These are phyloP conservation scores for Geopyxis carbonaria DNA, from an alignment of 495 filamentous ascomycete genomes.

Conservation along the genomic window DNA sequence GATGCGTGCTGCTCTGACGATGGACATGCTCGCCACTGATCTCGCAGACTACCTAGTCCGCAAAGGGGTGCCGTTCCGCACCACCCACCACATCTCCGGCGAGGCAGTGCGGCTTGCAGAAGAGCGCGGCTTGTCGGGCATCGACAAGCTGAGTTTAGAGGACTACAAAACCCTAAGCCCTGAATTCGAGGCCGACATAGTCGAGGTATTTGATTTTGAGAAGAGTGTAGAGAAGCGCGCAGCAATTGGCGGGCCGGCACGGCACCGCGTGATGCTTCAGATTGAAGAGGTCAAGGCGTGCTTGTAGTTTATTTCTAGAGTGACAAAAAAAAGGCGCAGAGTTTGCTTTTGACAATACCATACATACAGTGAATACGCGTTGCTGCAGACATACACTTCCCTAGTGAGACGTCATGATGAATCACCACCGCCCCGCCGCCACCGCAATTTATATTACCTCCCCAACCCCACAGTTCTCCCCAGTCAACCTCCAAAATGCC, in stretches of 20 bases:
- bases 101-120: slow-evolving; percentile 62
- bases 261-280: slow-evolving; percentile 58
- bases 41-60: slow-evolving; percentile 82
- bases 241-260: slow-evolving; percentile 69
- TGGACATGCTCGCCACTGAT: slow-evolving; percentile 70
- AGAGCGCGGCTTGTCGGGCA: slow-evolving; percentile 43
- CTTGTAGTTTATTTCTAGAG: neutral
- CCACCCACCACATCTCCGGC: slow-evolving; percentile 83
- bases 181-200: slow-evolving; percentile 61
- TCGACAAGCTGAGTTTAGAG: slow-evolving; percentile 56
- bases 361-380: too few species aligned
- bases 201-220: slow-evolving; percentile 66
- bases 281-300: slow-evolving; percentile 50
- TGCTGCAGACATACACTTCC: too few species aligned
- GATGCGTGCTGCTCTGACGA: slow-evolving; percentile 63
- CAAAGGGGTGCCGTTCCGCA: slow-evolving; percentile 68
- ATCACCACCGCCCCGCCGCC: too few species aligned
- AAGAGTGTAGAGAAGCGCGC: slow-evolving; percentile 67
- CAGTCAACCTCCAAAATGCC: too few species aligned
- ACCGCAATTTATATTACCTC: too few species aligned
- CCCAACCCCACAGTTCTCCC: too few species aligned
- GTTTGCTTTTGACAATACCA: too few species aligned
- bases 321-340: neutral
- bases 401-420: too few species aligned
- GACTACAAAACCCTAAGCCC: slow-evolving; percentile 56